Percentiles rank a stretch among this genome's conserved stretches.
These are phyloP conservation scores for Xerocomus spinulosus DNA, from an alignment of 768 basidiomycete species.

Conservation along the genomic window DNA sequence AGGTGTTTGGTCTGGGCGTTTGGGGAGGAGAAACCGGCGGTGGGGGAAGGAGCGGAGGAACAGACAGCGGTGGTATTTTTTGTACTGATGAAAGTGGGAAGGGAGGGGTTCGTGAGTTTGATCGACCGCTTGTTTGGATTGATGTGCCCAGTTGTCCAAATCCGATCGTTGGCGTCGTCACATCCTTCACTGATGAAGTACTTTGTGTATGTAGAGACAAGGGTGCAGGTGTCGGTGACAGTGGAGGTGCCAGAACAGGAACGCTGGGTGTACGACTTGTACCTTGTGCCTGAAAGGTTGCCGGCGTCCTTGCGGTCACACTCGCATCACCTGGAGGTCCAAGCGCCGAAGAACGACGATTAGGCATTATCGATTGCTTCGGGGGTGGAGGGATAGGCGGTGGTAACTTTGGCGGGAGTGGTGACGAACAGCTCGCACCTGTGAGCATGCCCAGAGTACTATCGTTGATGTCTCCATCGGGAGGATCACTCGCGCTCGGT, in stretches of 20 bases:
- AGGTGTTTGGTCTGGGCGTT: conserved; percentile 24
- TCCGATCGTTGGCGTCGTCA: neutral
- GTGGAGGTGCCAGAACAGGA: conserved; percentile 19
- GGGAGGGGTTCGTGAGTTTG: conserved; percentile 17
- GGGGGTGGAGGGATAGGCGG: conserved; percentile 41
- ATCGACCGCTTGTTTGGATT: conserved; percentile 12
- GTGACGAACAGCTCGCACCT: conserved; percentile 38
- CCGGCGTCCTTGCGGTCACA: neutral
- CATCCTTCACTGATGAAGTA: conserved; percentile 5
- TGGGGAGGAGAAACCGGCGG: conserved; percentile 30
- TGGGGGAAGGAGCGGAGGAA: conserved; percentile 30
- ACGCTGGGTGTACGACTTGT: conserved; percentile 5
- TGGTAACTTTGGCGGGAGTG: conserved; percentile 42
- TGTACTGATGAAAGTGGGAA: conserved; percentile 23
- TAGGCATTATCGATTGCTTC: conserved; percentile 22
- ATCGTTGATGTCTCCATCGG: conserved; percentile 32
- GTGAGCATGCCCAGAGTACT: conserved; percentile 36
- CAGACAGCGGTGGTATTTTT: conserved; percentile 19
- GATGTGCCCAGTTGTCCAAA: conserved; percentile 5
- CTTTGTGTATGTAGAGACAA: conserved; percentile 14
- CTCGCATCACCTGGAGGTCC: neutral
- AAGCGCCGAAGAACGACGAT: conserved; percentile 5
- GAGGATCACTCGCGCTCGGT: conserved; percentile 47
- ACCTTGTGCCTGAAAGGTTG: neutral
- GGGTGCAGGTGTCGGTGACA: conserved; percentile 30